Conservation (phyloP, 2,329 filamentous ascomycete genomes). For the Trichoderma brevicompactum region DNA sequence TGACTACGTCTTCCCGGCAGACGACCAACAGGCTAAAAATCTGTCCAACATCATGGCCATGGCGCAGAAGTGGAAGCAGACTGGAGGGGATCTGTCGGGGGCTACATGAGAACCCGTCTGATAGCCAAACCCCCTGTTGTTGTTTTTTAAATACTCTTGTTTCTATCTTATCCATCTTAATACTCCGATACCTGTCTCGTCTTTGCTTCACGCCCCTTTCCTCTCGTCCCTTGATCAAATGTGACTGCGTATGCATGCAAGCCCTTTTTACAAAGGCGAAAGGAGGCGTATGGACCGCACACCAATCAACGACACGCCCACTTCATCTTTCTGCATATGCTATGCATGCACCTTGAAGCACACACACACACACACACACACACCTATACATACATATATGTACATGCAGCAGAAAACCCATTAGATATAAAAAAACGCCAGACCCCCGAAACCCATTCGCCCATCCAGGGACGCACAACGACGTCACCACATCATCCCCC, state of each 20-base stretch:
- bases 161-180: too few relatives aligned
- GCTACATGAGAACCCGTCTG: slow-evolving; percentile 30
- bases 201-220: too few relatives aligned
- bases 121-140: neutral
- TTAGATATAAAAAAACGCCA: neutral
- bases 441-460: neutral
- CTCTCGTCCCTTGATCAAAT: too few relatives aligned
- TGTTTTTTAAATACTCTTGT: neutral
- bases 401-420: too few relatives aligned
- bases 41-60: slow-evolving; percentile 82
- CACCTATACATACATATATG: neutral
- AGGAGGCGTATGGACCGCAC: too few relatives aligned
- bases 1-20: slow-evolving; percentile 95
- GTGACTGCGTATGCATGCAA: too few relatives aligned
- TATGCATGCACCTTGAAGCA: neutral
- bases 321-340: neutral
- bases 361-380: neutral
- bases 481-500: slow-evolving; percentile 9
- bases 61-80: slow-evolving; percentile 85
- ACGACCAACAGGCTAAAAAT: slow-evolving; percentile 84
- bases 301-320: too few relatives aligned
- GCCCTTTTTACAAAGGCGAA: too few relatives aligned
- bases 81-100: slow-evolving; percentile 45
- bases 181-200: too few relatives aligned
- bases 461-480: slow-evolving; percentile 8